These are phyloP conservation scores for Fusarium torreyae DNA, from an alignment of 2,329 filamentous ascomycete genomes.

Conservation along the genomic window DNA sequence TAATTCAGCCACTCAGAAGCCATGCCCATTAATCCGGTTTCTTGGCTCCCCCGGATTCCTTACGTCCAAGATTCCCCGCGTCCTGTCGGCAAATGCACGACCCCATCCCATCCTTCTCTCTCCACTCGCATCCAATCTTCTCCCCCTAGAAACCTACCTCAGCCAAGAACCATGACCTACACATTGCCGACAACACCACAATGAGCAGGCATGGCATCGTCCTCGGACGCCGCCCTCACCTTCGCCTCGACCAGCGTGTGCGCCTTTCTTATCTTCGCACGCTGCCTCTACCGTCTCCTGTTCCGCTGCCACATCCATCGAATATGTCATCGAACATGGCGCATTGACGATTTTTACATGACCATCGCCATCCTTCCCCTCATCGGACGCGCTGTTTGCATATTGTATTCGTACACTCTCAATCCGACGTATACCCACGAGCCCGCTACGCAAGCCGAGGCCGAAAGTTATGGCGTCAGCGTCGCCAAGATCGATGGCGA, in stretches of 20 bases:
- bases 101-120: background rate
- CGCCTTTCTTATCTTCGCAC: slow-evolving; percentile 49
- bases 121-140: background rate
- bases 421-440: slow-evolving; percentile 49
- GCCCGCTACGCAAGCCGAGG: slow-evolving; percentile 42
- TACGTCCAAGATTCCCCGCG: background rate
- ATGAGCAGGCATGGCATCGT: slow-evolving; percentile 43
- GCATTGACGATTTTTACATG: slow-evolving; percentile 54
- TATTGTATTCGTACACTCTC: slow-evolving; percentile 46
- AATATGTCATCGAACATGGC: slow-evolving; percentile 52
- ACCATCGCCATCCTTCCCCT: slow-evolving; percentile 52
- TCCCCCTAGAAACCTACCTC: background rate
- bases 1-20: background rate
- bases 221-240: slow-evolving; percentile 49
- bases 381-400: slow-evolving; percentile 48
- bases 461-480: slow-evolving; percentile 29
- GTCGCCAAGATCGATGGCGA: slow-evolving; percentile 35
- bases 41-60: background rate
- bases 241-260: slow-evolving; percentile 50
- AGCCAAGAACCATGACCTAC: slow-evolving; percentile 14
- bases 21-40: background rate
- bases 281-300: slow-evolving; percentile 50
- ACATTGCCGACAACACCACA: background rate
- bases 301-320: slow-evolving; percentile 49
- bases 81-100: slow-evolving; percentile 4